Percentiles rank a stretch among this genome's conserved stretches.
phyloP scores from a whole-genome alignment of 208 protist species.

The Endotrypanum monterogeii region DNA sequence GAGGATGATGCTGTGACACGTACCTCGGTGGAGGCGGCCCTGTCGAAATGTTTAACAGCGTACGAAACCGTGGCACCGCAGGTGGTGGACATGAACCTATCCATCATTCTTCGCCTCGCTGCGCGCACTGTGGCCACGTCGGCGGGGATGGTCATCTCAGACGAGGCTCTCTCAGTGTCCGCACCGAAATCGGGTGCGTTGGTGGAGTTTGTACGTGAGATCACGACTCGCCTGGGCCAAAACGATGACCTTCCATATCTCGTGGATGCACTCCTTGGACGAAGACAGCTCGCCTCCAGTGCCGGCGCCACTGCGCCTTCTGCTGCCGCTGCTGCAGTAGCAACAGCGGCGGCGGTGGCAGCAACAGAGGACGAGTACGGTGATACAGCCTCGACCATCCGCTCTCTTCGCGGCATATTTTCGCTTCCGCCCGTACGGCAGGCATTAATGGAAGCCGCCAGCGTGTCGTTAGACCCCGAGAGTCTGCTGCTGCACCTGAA shows the following conservation, averaged over 20 bases:
- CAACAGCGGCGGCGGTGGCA: conserved; percentile 3
- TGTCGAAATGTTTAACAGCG: conserved; percentile 72
- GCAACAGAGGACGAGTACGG: conserved; percentile 15
- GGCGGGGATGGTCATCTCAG: conserved; percentile 2
- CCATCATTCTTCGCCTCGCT: conserved; percentile 69
- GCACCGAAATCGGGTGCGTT: conserved; percentile 23
- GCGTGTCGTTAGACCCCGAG: conserved; percentile 65
- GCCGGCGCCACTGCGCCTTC: not conserved
- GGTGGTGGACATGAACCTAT: conserved; percentile 82
- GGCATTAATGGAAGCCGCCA: conserved; percentile 47
- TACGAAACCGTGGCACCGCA: conserved; percentile 91
- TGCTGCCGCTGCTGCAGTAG: not conserved
- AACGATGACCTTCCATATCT: conserved; percentile 77
- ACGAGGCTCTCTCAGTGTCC: not conserved
- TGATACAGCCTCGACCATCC: conserved; percentile 13
- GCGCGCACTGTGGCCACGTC: conserved; percentile 35
- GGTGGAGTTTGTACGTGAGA: conserved; percentile 50
- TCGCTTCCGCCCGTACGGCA: conserved; percentile 37
- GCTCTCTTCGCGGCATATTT: conserved; percentile 47
- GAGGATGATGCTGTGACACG: conserved; percentile 13
- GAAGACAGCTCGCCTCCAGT: not conserved
- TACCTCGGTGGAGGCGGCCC: conserved; percentile 35
- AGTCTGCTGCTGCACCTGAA: conserved; percentile 46
- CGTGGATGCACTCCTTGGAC: conserved; percentile 51
- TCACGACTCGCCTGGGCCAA: conserved; percentile 50